Evolutionary conservation across 306 rosid genomes (phyloP), one percentile per base, ranked within the genome.

Genomic region (Amphicarpaea edgeworthii): DNA sequence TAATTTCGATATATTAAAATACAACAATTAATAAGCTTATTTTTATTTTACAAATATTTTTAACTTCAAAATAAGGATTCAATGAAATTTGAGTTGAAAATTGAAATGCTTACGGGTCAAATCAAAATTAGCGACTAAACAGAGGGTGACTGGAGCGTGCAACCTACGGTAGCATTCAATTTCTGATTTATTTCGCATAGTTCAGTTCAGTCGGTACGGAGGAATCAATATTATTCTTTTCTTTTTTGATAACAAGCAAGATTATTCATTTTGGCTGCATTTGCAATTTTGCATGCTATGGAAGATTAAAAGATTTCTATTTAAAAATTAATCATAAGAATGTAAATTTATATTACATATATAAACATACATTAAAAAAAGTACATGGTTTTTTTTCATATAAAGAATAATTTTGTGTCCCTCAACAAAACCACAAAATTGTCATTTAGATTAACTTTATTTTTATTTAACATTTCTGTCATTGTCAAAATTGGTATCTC

Each of bases 91-190:
- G 7, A 55, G n/a, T n/a, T n/a, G n/a, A n/a, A n/a, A 1, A 34
- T 34, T 34, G 5, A 34, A 34, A 34, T 34, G 5, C 26, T 51
- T 51, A 24, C 37, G 64, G 19, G 64, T 58, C 64, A 58, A 58
- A 58, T 58, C 34, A 26, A 26, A 58, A 1, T 21, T 11, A 9
- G 3, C 2, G 28, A 10, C 6, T 53, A 53, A 53, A 55, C 34
- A 24, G 34, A 24, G 9, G 63, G 12, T 57, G 37, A 12, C 61
- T 54, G n/a, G 12, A 54, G 10, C 40, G 51, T 71, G 51, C 9
- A 71, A 37, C 46, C 64, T 19, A 70, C 64, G 76, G 47, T 26
- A 51, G 7, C 8, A 8, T 11, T 30, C 62, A 50, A 30, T 11
- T 15, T 24, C 6, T 47, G 16, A 12, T 8, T 45, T 41, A 9